Conservation (phyloP, 495 filamentous ascomycete species). For the Diplogelasinospora grovesii region DNA sequence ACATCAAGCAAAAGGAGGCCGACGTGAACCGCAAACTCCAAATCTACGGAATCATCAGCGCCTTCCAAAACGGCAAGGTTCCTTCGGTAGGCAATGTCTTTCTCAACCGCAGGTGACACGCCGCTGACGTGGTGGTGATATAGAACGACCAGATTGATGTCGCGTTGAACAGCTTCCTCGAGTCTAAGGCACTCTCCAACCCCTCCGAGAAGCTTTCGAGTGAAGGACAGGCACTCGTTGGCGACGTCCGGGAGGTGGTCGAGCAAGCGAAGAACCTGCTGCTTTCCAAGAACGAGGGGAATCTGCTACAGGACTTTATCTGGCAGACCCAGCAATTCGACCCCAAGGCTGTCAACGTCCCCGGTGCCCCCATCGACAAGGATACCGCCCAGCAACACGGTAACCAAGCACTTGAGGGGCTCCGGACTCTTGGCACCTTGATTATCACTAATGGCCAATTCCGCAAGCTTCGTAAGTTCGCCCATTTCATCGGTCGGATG, state of each 20-base stretch:
- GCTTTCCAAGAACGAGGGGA: constrained; percentile 92
- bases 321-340: constrained; percentile 78
- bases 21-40: constrained; percentile 94
- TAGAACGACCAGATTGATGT: constrained; percentile 93
- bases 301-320: constrained; percentile 93
- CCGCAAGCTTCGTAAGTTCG: constrained; percentile 74
- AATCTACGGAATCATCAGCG: constrained; percentile 84
- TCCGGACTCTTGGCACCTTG: constrained; percentile 81
- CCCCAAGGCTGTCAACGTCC: constrained; percentile 50
- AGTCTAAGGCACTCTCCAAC: constrained; percentile 54
- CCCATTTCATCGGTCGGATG: neutral
- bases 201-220: constrained; percentile 74
- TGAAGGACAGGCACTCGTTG: constrained; percentile 71
- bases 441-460: constrained; percentile 96
- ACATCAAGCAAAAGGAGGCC: constrained; percentile 51
- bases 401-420: constrained; percentile 71
- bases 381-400: constrained; percentile 73
- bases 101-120: neutral
- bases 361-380: constrained; percentile 63
- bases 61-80: constrained; percentile 83
- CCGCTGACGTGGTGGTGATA: constrained; percentile 16
- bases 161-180: constrained; percentile 77
- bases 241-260: constrained; percentile 74
- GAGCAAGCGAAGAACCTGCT: constrained; percentile 81
- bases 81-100: constrained; percentile 63